Evolutionary conservation across 352 stramenopile species (phyloP).

Genomic region (Pythium pectinolyticum): DNA sequence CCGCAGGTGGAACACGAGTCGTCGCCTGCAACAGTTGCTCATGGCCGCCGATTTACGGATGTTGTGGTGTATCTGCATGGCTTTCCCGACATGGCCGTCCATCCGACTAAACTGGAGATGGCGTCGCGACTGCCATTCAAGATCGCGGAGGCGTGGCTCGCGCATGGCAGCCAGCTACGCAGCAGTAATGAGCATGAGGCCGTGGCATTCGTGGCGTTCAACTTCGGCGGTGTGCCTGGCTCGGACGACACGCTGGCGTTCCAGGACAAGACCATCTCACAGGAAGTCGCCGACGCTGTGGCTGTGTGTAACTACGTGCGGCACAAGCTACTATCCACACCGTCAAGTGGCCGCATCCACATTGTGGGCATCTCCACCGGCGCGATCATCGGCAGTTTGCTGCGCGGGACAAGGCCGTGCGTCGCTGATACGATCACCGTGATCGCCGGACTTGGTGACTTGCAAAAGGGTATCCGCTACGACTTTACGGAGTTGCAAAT

Average conservation of each 20-base stretch:
- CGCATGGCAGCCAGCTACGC: conserved; percentile 9
- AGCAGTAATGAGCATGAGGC: background rate
- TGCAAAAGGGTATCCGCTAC: conserved; percentile 45
- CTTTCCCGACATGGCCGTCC: conserved; percentile 71
- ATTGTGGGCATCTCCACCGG: conserved; percentile 71
- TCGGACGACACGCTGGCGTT: conserved; percentile 56
- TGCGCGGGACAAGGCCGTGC: conserved; percentile 41
- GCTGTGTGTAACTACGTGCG: conserved; percentile 49
- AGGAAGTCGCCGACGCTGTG: conserved; percentile 59
- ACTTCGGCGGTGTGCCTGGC: conserved; percentile 65
- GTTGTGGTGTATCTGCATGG: conserved; percentile 74
- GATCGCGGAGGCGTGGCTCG: conserved; percentile 54
- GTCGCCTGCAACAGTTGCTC: background rate
- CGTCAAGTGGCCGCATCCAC: conserved; percentile 39
- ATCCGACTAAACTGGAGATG: conserved; percentile 51
- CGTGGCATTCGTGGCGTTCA: conserved; percentile 56
- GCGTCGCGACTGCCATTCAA: conserved; percentile 59
- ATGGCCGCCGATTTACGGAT: conserved; percentile 14
- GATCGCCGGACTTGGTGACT: conserved; percentile 60
- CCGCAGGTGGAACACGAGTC: background rate
- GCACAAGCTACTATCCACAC: conserved; percentile 25
- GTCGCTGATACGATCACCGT: conserved; percentile 54
- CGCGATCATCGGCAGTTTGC: conserved; percentile 61
- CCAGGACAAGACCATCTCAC: conserved; percentile 52
- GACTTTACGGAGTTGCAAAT: conserved; percentile 60